phyloP scores from a whole-genome alignment of 371 early-diverging fungal species.

The Cokeromyces recurvatus region DNA sequence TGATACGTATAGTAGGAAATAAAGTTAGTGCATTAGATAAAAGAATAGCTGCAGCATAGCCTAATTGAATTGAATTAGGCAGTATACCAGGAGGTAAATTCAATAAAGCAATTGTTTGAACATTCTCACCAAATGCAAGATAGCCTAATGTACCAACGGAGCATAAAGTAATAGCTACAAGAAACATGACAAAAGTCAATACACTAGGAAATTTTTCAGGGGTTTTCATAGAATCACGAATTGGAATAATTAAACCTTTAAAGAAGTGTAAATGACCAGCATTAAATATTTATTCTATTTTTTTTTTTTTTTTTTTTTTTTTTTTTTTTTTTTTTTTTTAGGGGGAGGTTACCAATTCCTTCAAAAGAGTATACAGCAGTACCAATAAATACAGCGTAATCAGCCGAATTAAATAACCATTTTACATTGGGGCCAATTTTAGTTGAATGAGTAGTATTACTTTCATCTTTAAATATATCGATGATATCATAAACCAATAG shows the following conservation, averaged over 20 bases:
- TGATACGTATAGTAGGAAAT: constrained; percentile 87
- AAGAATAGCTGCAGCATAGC: constrained; percentile 86
- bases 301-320: too few species aligned
- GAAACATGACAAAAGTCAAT: constrained; percentile 63
- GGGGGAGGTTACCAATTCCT: constrained; percentile 53
- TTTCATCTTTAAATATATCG: constrained; percentile 23
- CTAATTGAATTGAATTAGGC: constrained; percentile 62
- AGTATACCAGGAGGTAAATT: constrained; percentile 69
- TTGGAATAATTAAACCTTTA: constrained; percentile 83
- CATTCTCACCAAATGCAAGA: constrained; percentile 78
- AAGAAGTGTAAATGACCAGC: neutral
- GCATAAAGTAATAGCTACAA: constrained; percentile 69
- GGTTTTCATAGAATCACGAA: constrained; percentile 80
- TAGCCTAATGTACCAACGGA: constrained; percentile 79
- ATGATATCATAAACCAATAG: constrained; percentile 28
- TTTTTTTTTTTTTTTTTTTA: neutral
- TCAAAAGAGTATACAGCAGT: constrained; percentile 94
- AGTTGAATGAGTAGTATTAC: constrained; percentile 6
- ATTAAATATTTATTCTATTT: neutral
- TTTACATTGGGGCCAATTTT: constrained; percentile 35
- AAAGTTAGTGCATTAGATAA: constrained; percentile 81
- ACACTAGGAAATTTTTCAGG: constrained; percentile 77
- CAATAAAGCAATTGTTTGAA: constrained; percentile 77
- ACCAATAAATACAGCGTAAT: constrained; percentile 83
- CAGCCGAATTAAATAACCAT: constrained; percentile 42